Evolutionary conservation across 371 early-diverging fungal species (phyloP).

Genomic region (Apophysomyces trapeziformis): DNA sequence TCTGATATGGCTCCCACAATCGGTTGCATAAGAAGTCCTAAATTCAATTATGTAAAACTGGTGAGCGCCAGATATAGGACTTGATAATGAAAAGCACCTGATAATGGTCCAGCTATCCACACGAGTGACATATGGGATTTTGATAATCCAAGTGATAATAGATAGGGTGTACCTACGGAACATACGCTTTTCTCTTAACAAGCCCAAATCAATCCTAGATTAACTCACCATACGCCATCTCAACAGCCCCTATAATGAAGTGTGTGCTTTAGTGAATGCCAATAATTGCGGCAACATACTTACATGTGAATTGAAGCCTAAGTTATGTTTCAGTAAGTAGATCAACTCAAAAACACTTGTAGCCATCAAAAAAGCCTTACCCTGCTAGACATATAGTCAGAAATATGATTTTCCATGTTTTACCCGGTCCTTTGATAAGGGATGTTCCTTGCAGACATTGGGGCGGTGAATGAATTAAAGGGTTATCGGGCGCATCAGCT

Average conservation of each 20-base stretch:
- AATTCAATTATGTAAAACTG: not conserved
- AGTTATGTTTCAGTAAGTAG: not conserved
- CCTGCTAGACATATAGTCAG: constrained; percentile 50
- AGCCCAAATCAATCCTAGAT: not conserved
- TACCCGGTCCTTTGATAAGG: constrained; percentile 42
- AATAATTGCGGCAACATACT: constrained; percentile 14
- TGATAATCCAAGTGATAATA: constrained; percentile 83
- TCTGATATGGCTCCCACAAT: constrained; percentile 82
- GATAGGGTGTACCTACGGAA: constrained; percentile 84
- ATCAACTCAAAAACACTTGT: no score
- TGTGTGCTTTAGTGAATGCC: not conserved
- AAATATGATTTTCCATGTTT: constrained; percentile 39
- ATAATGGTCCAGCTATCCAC: constrained; percentile 97
- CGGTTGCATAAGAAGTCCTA: constrained; percentile 84
- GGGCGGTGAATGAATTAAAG: constrained; percentile 4
- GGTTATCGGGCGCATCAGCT: constrained; percentile 17
- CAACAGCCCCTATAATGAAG: constrained; percentile 62
- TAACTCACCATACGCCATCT: constrained; percentile 64
- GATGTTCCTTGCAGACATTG: constrained; percentile 21
- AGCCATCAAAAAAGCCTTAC: constrained; percentile 18
- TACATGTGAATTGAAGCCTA: constrained; percentile 54
- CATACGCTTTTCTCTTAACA: not conserved
- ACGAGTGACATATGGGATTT: constrained; percentile 88
- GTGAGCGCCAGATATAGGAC: no score
- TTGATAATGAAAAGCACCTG: constrained; percentile 56